Base-by-base conservation (phyloP, 805 yeast genomes). In the Lachancea meyersii region DNA sequence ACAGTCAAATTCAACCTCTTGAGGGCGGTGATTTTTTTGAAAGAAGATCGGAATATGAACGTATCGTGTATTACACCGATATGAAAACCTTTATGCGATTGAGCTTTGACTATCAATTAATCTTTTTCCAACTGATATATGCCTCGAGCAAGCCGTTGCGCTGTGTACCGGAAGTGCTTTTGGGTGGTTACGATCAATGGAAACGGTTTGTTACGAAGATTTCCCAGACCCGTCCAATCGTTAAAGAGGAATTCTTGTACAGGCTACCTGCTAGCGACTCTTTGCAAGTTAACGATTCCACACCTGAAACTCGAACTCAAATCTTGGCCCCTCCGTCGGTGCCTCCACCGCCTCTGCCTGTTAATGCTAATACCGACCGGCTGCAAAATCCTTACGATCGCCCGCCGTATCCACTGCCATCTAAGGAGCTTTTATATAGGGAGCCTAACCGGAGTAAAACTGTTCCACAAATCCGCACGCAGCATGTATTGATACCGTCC, bases 101-200 rank as follows among this genome's bases (percentile, higher is more conserved):
- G 3, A 51, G 55, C 14, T 54, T 55, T 40, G 71, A 68, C 45
- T 67, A 60, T 37, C 51, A 62, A 21, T 53, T 61, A 7, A 56
- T 61, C 18, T 55, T 65, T n/a, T 55, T 60, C 21, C 47, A 52
- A 23, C 47, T 61, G 5, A 49, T 65, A 20, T 47, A 49, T 9
- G 48, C 58, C 10, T 56, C 45, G 5, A 35, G 43, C 3, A 45
- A 45, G 20, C 47, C 28, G 16, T 23, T 55, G 34, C 48, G 46
- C 21, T 45, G 51, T 23, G 44, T 51, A 2, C 67, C 67, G 17
- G 60, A 60, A 23, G 48, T 54, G 27, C 47, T 74, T 21, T 52
- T 65, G 17, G 78, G 78, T 19, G 77, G 77, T 1, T 69, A 64
- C 44, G 68, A 66, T 31, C 65, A 69, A 34, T 72, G 77, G 77